Evolutionary conservation across 2,329 filamentous ascomycete genomes (phyloP).

Genomic region (Arthrobotrys entomopaga): DNA sequence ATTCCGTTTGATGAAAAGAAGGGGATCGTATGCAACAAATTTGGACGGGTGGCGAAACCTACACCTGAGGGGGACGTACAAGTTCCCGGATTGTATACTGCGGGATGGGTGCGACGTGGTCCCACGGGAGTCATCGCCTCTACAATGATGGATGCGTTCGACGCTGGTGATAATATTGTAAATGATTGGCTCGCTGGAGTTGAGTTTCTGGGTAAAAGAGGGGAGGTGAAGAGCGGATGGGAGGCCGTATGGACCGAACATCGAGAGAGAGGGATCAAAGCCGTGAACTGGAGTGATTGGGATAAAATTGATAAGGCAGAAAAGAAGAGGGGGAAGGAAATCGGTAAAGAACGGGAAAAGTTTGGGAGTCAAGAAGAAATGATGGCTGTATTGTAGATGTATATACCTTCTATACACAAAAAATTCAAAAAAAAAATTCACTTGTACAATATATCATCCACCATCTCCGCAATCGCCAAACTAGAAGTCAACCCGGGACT

Average conservation of each 20-base stretch:
- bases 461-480: conserved; percentile 56
- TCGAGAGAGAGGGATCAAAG: conserved; percentile 68
- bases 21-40: conserved; percentile 85
- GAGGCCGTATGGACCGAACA: conserved; percentile 73
- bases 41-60: conserved; percentile 72
- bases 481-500: conserved; percentile 57
- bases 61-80: conserved; percentile 63
- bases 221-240: conserved; percentile 73
- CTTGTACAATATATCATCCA: conserved; percentile 54
- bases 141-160: conserved; percentile 94
- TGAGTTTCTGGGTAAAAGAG: conserved; percentile 58
- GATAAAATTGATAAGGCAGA: conserved; percentile 83
- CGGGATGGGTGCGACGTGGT: conserved; percentile 95
- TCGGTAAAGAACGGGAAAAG: conserved; percentile 82
- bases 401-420: conserved; percentile 9
- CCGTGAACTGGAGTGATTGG: conserved; percentile 88
- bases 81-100: conserved; percentile 83
- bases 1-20: conserved; percentile 79
- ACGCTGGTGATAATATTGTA: conserved; percentile 82
- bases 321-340: conserved; percentile 70
- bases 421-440: conserved; percentile 13
- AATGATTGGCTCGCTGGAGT: conserved; percentile 72
- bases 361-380: conserved; percentile 61
- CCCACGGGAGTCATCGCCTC: conserved; percentile 95
- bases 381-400: conserved; percentile 57